These are phyloP conservation scores for Brasilioporus rufonigricans DNA, from an alignment of 768 basidiomycete species.

Conservation along the genomic window DNA sequence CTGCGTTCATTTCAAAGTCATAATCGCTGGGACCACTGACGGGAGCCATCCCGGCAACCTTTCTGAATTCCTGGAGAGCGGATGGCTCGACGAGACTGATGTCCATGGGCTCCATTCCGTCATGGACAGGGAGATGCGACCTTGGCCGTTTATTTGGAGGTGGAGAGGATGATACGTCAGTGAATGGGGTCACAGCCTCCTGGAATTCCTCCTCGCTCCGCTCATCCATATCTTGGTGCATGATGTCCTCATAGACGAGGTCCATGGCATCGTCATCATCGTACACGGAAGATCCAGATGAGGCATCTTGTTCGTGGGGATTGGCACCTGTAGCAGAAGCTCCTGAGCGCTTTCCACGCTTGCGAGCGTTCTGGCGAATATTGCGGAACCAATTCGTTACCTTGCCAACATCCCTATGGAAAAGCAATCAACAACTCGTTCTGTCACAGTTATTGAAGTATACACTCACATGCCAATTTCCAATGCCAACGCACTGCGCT, in stretches of 20 bases:
- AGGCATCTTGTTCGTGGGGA: constrained; percentile 47
- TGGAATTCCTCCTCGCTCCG: constrained; percentile 70
- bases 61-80: constrained; percentile 49
- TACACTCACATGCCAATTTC: constrained; percentile 73
- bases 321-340: constrained; percentile 34
- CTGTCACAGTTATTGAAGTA: neutral
- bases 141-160: constrained; percentile 32
- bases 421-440: constrained; percentile 12
- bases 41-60: constrained; percentile 32
- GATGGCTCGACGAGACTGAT: constrained; percentile 39
- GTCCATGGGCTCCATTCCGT: constrained; percentile 31
- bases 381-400: constrained; percentile 91
- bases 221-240: constrained; percentile 49
- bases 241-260: constrained; percentile 40
- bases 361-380: constrained; percentile 76
- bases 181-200: constrained; percentile 72
- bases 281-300: constrained; percentile 50
- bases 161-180: constrained; percentile 45
- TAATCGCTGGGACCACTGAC: constrained; percentile 24
- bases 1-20: constrained; percentile 26
- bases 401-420: constrained; percentile 69
- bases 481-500: constrained; percentile 67
- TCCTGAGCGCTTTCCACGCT: constrained; percentile 56
- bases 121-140: constrained; percentile 31
- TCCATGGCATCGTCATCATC: constrained; percentile 49